Evolutionary conservation across 768 basidiomycete species (phyloP).

Genomic region (Lyophyllum shimeji): DNA sequence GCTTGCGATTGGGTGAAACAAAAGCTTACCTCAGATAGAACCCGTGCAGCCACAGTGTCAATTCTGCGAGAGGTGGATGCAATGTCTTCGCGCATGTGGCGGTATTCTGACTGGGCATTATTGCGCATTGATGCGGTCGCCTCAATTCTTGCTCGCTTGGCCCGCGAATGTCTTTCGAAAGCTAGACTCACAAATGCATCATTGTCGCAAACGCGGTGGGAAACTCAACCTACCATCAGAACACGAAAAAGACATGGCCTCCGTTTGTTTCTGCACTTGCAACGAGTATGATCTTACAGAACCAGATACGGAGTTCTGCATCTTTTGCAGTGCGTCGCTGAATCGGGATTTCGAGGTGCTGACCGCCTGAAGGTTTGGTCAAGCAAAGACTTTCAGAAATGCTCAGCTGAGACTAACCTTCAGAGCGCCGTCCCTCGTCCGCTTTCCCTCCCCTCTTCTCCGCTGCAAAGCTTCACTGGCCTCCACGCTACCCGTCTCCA

Average conservation of each 20-base stretch:
- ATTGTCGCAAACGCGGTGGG: neutral
- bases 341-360: conserved; percentile 38
- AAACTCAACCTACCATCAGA: conserved; percentile 36
- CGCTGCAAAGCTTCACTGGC: conserved; percentile 42
- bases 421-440: conserved; percentile 54
- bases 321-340: conserved; percentile 39
- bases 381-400: neutral
- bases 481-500: conserved; percentile 40
- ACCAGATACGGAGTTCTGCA: conserved; percentile 42
- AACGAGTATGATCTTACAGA: conserved; percentile 52
- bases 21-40: conserved; percentile 54
- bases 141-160: conserved; percentile 70
- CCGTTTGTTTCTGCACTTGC: conserved; percentile 49
- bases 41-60: conserved; percentile 23
- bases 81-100: conserved; percentile 48
- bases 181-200: conserved; percentile 32
- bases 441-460: conserved; percentile 48
- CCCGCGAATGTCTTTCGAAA: conserved; percentile 57
- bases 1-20: neutral
- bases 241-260: conserved; percentile 42
- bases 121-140: conserved; percentile 47
- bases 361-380: conserved; percentile 35
- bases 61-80: conserved; percentile 48
- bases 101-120: conserved; percentile 53
- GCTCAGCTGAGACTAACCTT: conserved; percentile 42